phyloP scores from a whole-genome alignment of 805 yeast species.

The Candida maris region DNA sequence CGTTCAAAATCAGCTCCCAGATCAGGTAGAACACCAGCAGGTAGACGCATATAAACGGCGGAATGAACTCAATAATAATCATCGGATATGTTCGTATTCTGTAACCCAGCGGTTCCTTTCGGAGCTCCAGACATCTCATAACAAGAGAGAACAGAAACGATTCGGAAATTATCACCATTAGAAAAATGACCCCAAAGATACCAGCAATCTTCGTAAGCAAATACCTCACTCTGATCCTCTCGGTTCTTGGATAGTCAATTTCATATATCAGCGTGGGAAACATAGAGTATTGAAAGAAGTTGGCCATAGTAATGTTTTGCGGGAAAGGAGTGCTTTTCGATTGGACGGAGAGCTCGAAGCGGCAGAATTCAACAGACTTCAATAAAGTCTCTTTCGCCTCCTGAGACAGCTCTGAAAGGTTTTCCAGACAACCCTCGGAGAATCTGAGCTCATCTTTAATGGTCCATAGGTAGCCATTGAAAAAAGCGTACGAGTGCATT shows the following conservation, averaged over 20 bases:
- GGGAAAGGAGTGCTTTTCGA: constrained; percentile 58
- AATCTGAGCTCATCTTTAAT: constrained; percentile 51
- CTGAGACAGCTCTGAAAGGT: constrained; percentile 29
- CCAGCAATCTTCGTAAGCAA: constrained; percentile 70
- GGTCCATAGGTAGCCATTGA: constrained; percentile 84
- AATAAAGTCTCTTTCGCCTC: constrained; percentile 33
- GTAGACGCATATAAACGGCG: constrained; percentile 75
- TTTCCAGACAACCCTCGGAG: constrained; percentile 42
- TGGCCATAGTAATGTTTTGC: constrained; percentile 54
- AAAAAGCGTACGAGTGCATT: constrained; percentile 89
- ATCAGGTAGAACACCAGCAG: constrained; percentile 79
- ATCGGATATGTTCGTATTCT: constrained; percentile 49
- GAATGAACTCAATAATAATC: constrained; percentile 67
- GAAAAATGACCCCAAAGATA: constrained; percentile 77
- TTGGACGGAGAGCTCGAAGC: constrained; percentile 64
- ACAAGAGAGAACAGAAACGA: constrained; percentile 72
- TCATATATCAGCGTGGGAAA: constrained; percentile 87
- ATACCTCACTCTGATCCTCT: constrained; percentile 63
- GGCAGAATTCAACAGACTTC: constrained; percentile 63
- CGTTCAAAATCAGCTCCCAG: constrained; percentile 92
- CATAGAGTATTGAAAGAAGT: constrained; percentile 78
- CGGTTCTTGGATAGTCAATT: constrained; percentile 75
- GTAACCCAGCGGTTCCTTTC: constrained; percentile 43
- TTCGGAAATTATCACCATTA: constrained; percentile 81
- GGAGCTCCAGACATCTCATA: constrained; percentile 50